Evolutionary conservation across 805 yeast genomes (phyloP).

Genomic region (Kregervanrija fluxuum): DNA sequence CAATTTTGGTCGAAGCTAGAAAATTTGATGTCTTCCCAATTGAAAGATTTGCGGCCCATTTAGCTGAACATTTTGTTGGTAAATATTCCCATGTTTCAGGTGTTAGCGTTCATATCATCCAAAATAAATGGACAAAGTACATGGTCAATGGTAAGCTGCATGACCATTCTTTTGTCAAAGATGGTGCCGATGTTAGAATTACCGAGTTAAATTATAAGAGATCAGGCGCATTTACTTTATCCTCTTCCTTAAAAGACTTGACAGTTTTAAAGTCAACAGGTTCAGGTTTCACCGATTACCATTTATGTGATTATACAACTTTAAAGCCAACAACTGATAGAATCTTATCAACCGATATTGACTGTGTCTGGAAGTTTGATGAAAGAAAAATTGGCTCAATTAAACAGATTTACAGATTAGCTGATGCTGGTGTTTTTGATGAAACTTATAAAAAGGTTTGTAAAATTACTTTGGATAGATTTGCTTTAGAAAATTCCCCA

Average conservation of each 20-base stretch:
- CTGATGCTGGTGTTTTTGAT: conserved; percentile 63
- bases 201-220: conserved; percentile 47
- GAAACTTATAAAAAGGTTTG: conserved; percentile 54
- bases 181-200: conserved; percentile 74
- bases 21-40: conserved; percentile 82
- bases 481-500: conserved; percentile 84
- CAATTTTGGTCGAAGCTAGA: conserved; percentile 77
- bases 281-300: conserved; percentile 85
- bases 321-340: conserved; percentile 78
- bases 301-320: conserved; percentile 84
- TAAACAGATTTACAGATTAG: conserved; percentile 39
- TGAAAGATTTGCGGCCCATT: conserved; percentile 80
- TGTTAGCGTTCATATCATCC: conserved; percentile 58
- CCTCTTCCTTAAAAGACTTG: conserved; percentile 69
- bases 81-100: conserved; percentile 76
- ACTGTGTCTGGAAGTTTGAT: conserved; percentile 64
- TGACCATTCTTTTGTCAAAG: conserved; percentile 78
- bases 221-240: conserved; percentile 46
- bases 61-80: conserved; percentile 72
- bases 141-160: conserved; percentile 71
- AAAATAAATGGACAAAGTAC: conserved; percentile 70
- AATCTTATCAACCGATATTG: conserved; percentile 80
- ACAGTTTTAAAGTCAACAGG: conserved; percentile 87
- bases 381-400: conserved; percentile 42
- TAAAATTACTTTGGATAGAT: conserved; percentile 61